phyloP scores from a whole-genome alignment of 1,284 basidiomycete species.

The Leccinum pallidistipes region DNA sequence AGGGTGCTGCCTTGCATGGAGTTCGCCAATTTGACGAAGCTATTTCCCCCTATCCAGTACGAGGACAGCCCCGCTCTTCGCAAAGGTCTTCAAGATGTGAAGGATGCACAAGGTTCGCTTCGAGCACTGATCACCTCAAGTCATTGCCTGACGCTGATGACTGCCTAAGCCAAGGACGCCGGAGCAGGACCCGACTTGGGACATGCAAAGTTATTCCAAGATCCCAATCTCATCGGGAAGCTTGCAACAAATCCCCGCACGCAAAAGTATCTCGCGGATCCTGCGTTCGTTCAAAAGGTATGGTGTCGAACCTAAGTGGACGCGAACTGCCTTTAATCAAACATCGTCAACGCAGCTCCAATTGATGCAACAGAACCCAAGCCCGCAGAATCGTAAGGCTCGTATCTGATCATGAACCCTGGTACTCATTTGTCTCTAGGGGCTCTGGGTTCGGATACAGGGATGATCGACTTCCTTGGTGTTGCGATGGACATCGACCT shows the following conservation, averaged over 20 bases:
- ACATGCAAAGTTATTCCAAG: slow-evolving; percentile 80
- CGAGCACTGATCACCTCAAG: neutral
- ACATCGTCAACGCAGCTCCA: slow-evolving; percentile 45
- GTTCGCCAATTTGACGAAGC: slow-evolving; percentile 79
- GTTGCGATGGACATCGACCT: slow-evolving; percentile 94
- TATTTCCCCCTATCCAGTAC: slow-evolving; percentile 78
- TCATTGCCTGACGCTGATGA: slow-evolving; percentile 4
- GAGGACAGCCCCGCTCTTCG: slow-evolving; percentile 82
- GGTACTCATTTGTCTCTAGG: slow-evolving; percentile 38
- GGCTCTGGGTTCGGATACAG: slow-evolving; percentile 69
- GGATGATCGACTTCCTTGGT: slow-evolving; percentile 94
- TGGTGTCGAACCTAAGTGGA: neutral
- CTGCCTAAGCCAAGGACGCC: slow-evolving; percentile 41
- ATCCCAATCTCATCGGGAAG: slow-evolving; percentile 84
- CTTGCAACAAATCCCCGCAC: slow-evolving; percentile 88
- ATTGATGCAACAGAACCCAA: slow-evolving; percentile 64
- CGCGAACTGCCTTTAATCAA: neutral
- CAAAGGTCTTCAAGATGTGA: slow-evolving; percentile 88
- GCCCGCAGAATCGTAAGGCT: slow-evolving; percentile 52
- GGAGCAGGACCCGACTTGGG: slow-evolving; percentile 50
- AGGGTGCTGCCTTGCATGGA: slow-evolving; percentile 95
- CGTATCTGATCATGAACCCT: neutral
- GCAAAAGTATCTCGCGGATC: slow-evolving; percentile 79
- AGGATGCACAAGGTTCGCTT: slow-evolving; percentile 69
- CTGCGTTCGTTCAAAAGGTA: slow-evolving; percentile 73